Evolutionary conservation across 2,329 filamentous ascomycete species (phyloP), one percentile per base, ranked within the genome.

Genomic region (Aspergillus sp.): DNA sequence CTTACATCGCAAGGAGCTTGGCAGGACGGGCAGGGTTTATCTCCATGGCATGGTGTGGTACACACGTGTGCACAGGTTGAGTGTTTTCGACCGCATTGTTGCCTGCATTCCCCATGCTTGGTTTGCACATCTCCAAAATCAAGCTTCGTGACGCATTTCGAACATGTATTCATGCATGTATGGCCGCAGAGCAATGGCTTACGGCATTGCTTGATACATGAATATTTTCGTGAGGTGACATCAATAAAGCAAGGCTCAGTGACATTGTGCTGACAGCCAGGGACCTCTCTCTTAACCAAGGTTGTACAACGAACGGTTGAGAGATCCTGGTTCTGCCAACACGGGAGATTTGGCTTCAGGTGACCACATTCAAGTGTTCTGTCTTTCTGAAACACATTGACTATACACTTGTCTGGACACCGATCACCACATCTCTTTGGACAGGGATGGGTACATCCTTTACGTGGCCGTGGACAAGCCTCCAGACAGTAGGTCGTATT

Each of bases 31-130:
- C 64, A 68, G 5, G 48, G 47, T 6, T 48, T 33, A 2, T 54
- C 50, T 0, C 62, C 69, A 53, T 87, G 82, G 48, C 83, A 87
- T 0, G 35, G 6, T 4, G 55, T 46, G 0, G 28, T 32, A 57
- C 83, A 86, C 2, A 50, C 57, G 52, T 87, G 83, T 7, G 63
- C 67, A 57, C 83, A 87, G 0, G 74, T 76, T 0, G 63, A 69
- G 52, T 74, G 79, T 0, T 60, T 57, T 2, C 79, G 68, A 4
- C 70, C 71, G 57, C 81, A 86, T 1, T 39, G 49, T 39, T 73
- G 67, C 7, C 45, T 43, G 42, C 61, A 65, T 29, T 27, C 43
- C 1, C 65, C 70, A 52, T 85, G 80, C 12, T 71, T 57, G 4
- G 60, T 52, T 1, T 51, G 40, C n/a, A 70, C 48, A 0, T 56